A percentile compares a stretch with the other conserved stretches of the same genome.
Conservation (phyloP, 306 rosid species). For the Gastrolobium villosum region DNA sequence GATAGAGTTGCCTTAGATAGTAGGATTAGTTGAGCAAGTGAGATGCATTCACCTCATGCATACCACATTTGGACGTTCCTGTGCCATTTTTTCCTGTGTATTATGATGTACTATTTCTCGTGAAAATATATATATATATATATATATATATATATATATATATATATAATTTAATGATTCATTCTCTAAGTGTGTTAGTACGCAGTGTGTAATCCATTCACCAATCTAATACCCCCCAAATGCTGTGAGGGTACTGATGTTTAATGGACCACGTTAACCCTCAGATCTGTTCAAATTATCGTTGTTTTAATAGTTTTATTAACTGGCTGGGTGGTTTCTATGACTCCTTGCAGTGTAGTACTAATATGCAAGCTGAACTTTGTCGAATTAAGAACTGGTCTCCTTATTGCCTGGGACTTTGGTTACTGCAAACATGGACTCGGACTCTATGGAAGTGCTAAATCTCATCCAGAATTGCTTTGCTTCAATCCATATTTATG, state of each 20-base stretch:
- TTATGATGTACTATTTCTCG: constrained; percentile 49
- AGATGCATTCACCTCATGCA: constrained; percentile 53
- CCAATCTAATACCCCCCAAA: not conserved
- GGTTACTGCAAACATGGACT: not conserved
- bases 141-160: constrained; percentile 49
- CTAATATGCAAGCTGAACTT: constrained; percentile 1
- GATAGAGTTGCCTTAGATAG: constrained; percentile 57
- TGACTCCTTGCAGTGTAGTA: not conserved
- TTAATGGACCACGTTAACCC: not conserved
- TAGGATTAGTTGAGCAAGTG: constrained; percentile 76
- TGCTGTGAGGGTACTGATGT: not conserved
- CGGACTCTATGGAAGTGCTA: not conserved
- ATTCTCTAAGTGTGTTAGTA: constrained; percentile 11
- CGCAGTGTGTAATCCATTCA: constrained; percentile 1
- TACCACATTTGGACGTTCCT: constrained; percentile 45
- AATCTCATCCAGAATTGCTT: not conserved
- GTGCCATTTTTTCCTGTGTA: constrained; percentile 60
- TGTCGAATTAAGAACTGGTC: not conserved
- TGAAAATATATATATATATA: constrained; percentile 50
- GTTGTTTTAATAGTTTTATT: not conserved
- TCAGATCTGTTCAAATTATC: not conserved
- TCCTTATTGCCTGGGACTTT: not conserved
- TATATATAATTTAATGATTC: constrained; percentile 46
- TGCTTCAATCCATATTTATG: not conserved
- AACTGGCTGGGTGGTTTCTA: not conserved